phyloP scores from a whole-genome alignment of 306 rosid species.

The Abrus pulchellus region DNA sequence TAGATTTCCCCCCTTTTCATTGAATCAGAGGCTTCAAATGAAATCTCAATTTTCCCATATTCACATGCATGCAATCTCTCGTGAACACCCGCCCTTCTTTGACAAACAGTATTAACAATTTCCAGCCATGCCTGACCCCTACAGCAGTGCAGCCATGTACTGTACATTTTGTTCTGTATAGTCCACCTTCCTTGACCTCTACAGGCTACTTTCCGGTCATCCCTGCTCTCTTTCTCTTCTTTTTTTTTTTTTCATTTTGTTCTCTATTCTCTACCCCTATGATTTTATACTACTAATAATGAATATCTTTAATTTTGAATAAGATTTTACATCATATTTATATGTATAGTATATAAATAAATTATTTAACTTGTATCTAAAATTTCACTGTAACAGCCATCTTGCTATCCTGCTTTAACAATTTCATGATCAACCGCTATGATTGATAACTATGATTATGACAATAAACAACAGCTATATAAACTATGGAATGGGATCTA shows the following conservation, averaged over 20 bases:
- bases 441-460: not conserved
- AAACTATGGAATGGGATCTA: not conserved
- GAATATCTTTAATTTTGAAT: not conserved
- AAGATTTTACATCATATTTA: not conserved
- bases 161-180: no score
- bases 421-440: not conserved
- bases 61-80: not conserved
- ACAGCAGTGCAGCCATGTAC: not conserved
- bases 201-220: not conserved
- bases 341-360: not conserved
- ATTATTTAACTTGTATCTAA: not conserved
- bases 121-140: not conserved
- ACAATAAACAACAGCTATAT: conserved; percentile 3
- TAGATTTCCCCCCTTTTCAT: not conserved
- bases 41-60: not conserved
- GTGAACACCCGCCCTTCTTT: not conserved
- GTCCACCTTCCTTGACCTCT: not conserved
- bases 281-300: no score
- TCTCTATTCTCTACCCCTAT: not conserved
- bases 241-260: not conserved
- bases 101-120: not conserved
- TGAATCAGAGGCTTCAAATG: not conserved
- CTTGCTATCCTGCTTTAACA: not conserved
- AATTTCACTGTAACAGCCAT: not conserved
- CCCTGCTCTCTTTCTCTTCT: not conserved